Conservation (phyloP, 495 filamentous ascomycete genomes). For the Talaromyces wortmannii region DNA sequence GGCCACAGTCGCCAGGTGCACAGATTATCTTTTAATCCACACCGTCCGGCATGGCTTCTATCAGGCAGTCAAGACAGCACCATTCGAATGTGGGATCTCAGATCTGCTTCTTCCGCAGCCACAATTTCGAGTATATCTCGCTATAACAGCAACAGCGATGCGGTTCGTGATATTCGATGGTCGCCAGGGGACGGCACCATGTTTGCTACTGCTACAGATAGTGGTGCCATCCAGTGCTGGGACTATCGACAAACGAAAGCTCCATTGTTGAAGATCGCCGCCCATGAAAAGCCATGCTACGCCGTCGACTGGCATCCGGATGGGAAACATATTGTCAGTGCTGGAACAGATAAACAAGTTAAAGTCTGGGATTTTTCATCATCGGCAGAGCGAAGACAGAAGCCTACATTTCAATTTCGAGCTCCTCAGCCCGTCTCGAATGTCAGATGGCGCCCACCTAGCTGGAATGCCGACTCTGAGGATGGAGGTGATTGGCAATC, state of each 20-base stretch:
- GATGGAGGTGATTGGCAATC: slow-evolving; percentile 60
- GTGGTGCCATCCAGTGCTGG: slow-evolving; percentile 69
- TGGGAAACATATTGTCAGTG: slow-evolving; percentile 82
- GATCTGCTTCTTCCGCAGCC: slow-evolving; percentile 43
- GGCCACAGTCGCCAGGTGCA: slow-evolving; percentile 93
- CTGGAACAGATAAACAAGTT: slow-evolving; percentile 73
- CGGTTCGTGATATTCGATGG: slow-evolving; percentile 83
- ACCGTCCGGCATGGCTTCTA: slow-evolving; percentile 65
- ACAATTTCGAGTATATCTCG: slow-evolving; percentile 47
- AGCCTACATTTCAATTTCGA: slow-evolving; percentile 54
- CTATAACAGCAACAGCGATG: slow-evolving; percentile 63
- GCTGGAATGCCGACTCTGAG: slow-evolving; percentile 60
- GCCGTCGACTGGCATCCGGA: slow-evolving; percentile 95
- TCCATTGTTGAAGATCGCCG: slow-evolving; percentile 67
- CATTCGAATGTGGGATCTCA: slow-evolving; percentile 74
- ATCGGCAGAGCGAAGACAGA: slow-evolving; percentile 72
- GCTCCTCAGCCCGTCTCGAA: slow-evolving; percentile 64
- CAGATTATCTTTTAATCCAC: slow-evolving; percentile 82
- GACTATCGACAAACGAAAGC: slow-evolving; percentile 54
- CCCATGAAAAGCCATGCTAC: slow-evolving; percentile 73
- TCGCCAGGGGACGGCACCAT: slow-evolving; percentile 75
- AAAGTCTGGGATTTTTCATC: slow-evolving; percentile 88
- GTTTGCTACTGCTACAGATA: slow-evolving; percentile 89
- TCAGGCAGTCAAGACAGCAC: slow-evolving; percentile 91
- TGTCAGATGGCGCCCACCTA: slow-evolving; percentile 81